Base-by-base conservation (phyloP, 345 rosid genomes). In the Reutealis trisperma region DNA sequence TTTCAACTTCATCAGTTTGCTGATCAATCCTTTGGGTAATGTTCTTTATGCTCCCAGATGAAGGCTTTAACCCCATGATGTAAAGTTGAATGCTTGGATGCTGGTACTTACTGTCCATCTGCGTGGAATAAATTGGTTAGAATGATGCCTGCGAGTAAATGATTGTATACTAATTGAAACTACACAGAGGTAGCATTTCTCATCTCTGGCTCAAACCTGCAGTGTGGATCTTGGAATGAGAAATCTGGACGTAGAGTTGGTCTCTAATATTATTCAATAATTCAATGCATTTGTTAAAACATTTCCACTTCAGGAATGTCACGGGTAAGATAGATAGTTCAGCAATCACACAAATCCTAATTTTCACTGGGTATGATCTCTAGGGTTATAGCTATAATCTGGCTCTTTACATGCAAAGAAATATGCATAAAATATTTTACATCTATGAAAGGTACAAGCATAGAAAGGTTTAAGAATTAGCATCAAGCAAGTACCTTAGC, bases 21-120 rank as follows among this genome's bases (percentile, higher is more conserved):
- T 59, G 72, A 67, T 75, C 77, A 74, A 22, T 60, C 37, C 11
- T 71, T 54, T 14, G 45, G 83, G 51, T 47, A 45, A 37, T 19
- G 37, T 58, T 83, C 44, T 72, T 85, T 24, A 57, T n/a, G 73
- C 77, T 75, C 54, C 78, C 85, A 55, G 65, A 83, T 15, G 77
- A 16, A 80, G 85, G 76, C 78, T 87, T 89, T 47, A 81, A 67
- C 59, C 89, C 86, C 98, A 95, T 89, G 71, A 89, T 85, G 86
- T 85, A 95, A 68, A 95, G 89, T 81, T 93, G 97, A 83, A 93
- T 95, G 70, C 96, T 93, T 16, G 94, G 90, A 81, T 95, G 98
- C 42, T 90, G 98, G 85, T 93, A 93, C 78, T 88, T 85, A 69
- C 72, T 68, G 68, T 95, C 89, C 99, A 95, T 93, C 99, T 95